phyloP scores from a whole-genome alignment of 495 filamentous ascomycete species.

The Cercophora scortea region DNA sequence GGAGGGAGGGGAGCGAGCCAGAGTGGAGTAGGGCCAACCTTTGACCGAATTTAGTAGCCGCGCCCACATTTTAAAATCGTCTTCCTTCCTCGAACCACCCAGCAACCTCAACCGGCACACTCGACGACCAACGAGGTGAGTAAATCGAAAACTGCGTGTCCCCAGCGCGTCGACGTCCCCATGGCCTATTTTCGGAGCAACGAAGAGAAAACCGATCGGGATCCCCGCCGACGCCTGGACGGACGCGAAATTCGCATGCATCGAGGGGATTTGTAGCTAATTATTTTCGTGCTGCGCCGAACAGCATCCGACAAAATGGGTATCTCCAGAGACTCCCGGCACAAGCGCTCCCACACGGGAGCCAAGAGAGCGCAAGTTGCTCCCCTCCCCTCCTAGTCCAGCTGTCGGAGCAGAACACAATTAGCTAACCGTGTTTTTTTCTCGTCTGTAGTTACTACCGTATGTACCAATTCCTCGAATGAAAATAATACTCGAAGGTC shows the following conservation, averaged over 20 bases:
- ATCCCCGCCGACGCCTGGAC: too few relatives aligned
- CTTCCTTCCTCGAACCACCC: neutral
- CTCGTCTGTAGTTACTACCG: conserved; percentile 24
- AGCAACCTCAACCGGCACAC: neutral
- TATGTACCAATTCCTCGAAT: conserved; percentile 17
- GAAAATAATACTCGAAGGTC: conserved; percentile 43
- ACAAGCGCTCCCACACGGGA: conserved; percentile 97
- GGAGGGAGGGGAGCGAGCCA: too few relatives aligned
- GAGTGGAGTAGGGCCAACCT: neutral
- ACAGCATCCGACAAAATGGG: conserved; percentile 63
- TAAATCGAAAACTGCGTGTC: neutral
- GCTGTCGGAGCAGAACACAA: too few relatives aligned
- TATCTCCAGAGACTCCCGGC: conserved; percentile 98
- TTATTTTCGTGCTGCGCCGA: neutral
- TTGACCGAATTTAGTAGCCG: neutral
- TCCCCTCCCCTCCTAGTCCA: neutral
- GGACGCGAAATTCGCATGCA: too few relatives aligned
- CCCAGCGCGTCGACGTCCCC: neutral
- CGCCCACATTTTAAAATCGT: neutral
- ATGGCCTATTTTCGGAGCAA: neutral
- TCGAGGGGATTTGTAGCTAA: too few relatives aligned
- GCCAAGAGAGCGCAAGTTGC: conserved; percentile 68
- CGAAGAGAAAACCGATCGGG: neutral
- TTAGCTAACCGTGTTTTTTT: too few relatives aligned
- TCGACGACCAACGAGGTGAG: neutral